phyloP scores from a whole-genome alignment of 1,284 basidiomycete species.

The Cerrena zonata region DNA sequence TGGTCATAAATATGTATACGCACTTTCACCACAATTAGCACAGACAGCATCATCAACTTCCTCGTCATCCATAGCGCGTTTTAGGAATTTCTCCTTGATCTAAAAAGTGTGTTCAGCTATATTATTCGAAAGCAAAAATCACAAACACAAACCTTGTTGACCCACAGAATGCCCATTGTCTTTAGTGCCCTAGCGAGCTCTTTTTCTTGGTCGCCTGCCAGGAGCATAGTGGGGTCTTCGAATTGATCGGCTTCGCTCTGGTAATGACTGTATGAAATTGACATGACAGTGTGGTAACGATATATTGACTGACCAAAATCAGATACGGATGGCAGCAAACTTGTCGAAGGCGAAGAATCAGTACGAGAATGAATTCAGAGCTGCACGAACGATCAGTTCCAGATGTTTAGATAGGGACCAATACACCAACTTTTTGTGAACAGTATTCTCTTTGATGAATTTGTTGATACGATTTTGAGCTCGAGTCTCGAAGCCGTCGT shows the following conservation, averaged over 20 bases:
- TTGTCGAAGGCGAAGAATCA: conserved; percentile 65
- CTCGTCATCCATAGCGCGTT: conserved; percentile 42
- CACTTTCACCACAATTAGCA: conserved; percentile 52
- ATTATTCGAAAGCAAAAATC: background rate
- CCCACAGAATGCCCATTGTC: conserved; percentile 51
- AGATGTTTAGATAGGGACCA: background rate
- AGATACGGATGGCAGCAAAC: conserved; percentile 62
- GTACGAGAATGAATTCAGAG: conserved; percentile 36
- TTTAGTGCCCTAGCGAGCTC: conserved; percentile 52
- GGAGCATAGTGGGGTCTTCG: conserved; percentile 45
- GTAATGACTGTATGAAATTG: background rate
- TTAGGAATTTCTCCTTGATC: conserved; percentile 31
- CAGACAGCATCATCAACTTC: conserved; percentile 40
- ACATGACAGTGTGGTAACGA: background rate
- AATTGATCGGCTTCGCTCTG: conserved; percentile 39
- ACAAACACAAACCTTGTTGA: conserved; percentile 29
- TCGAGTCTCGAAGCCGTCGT: conserved; percentile 51
- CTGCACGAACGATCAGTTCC: background rate
- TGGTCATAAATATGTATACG: conserved; percentile 14
- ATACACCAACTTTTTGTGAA: conserved; percentile 54
- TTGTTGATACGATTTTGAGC: conserved; percentile 51
- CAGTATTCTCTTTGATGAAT: conserved; percentile 50
- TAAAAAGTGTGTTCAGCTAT: conserved; percentile 32
- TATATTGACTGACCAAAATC: conserved; percentile 41
- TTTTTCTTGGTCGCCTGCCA: conserved; percentile 44